Conservation (phyloP, 2,329 filamentous ascomycete genomes). For the Gnomoniopsis sp. region DNA sequence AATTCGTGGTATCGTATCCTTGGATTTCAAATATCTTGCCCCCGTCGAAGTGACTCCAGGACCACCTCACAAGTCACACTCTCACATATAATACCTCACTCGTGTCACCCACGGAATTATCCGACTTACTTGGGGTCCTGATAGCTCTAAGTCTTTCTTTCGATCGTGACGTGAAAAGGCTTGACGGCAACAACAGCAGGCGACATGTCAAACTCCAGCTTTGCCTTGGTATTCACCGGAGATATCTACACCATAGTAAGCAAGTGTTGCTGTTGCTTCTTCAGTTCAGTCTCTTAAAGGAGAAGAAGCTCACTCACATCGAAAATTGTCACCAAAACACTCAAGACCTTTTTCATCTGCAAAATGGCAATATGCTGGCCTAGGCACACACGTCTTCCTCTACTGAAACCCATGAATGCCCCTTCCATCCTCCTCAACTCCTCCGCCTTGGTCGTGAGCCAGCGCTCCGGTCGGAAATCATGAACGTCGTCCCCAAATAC, state of each 20-base stretch:
- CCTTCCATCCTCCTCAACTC: conserved; percentile 13
- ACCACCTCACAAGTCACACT: too few relatives aligned
- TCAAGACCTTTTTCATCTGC: conserved; percentile 16
- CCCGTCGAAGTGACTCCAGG: too few relatives aligned
- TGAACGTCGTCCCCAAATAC: not conserved
- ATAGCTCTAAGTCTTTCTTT: not conserved
- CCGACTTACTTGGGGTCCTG: too few relatives aligned
- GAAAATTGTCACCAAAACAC: conserved; percentile 11
- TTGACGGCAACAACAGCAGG: not conserved
- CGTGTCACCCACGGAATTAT: too few relatives aligned
- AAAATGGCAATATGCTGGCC: conserved; percentile 17
- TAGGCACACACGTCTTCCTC: conserved; percentile 12
- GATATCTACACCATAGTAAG: not conserved
- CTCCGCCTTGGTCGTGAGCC: not conserved
- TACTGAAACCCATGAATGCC: conserved; percentile 15
- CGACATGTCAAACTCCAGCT: not conserved
- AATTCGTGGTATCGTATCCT: too few relatives aligned
- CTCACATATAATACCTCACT: too few relatives aligned
- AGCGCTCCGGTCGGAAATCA: not conserved
- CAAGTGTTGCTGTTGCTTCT: not conserved
- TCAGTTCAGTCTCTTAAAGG: too few relatives aligned
- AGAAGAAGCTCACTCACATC: conserved; percentile 5
- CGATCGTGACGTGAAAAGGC: not conserved
- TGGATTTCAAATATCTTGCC: too few relatives aligned
- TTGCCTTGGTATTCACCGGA: not conserved